Evolutionary conservation across 257 asterid species (phyloP), one percentile per base, ranked within the genome.

Genomic region (Craterostigma plantagineum): DNA sequence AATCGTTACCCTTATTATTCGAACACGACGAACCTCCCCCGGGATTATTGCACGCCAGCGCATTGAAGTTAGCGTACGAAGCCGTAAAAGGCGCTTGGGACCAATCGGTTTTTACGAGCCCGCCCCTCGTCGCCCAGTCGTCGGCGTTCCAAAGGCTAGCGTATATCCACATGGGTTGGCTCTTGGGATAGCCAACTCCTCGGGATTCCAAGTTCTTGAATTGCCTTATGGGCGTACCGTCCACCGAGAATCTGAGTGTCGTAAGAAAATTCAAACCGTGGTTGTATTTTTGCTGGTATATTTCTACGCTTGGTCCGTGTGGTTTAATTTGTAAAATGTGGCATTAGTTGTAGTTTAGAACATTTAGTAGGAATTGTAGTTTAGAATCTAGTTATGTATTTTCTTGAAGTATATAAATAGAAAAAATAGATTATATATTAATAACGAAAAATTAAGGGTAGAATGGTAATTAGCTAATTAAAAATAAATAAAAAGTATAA

Each of bases 91-190:
- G 86, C 15, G 86, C 81, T 43, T 65, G 51, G 2, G 56, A 35
- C 86, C 86, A 75, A 52, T 75, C 78, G 7, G 80, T 75, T 53
- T 65, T 71, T 7, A 75, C 70, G 1, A 67, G 80, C 4, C 85
- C 85, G 1, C 85, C 86, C 57, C 86, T 60, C 23, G 81, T 75
- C 3, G 85, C 85, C 85, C 85, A 75, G 4, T 71, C 76, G 1
- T 75, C 77, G 16, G 75, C 85, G 23, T 58, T 42, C 86, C 86
- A 75, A 18, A 75, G 49, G 57, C 86, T 75, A 18, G 75, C 58
- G 48, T 47, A 75, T 9, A 75, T 58, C 81, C 80, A 62, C 86
- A 75, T 75, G 8, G 78, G 61, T 60, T 75, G 86, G 59, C 42
- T 56, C 30, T 58, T 71, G 7, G 86, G 86, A 36, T 48, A 75